phyloP scores from a whole-genome alignment of 257 asterid genomes.

The Penstemon newberryi region DNA sequence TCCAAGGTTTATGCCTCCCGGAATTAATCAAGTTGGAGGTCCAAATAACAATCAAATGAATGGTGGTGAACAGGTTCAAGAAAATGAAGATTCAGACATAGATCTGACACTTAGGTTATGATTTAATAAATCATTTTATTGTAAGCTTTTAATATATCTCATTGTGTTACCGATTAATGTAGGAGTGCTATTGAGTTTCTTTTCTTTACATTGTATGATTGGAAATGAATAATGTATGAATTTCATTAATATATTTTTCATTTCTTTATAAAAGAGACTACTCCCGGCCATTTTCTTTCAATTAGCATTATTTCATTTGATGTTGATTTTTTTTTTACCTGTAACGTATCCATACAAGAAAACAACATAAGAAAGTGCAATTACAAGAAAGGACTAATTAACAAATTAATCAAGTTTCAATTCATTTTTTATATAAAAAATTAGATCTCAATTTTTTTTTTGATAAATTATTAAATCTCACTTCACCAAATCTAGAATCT shows the following conservation, averaged over 20 bases:
- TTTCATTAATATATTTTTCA: too few species aligned
- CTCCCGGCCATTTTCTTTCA: too few species aligned
- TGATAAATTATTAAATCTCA: not conserved
- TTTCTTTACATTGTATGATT: too few species aligned
- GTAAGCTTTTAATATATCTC: not conserved
- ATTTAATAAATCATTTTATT: not conserved
- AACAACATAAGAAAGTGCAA: not conserved
- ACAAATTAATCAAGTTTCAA: not conserved
- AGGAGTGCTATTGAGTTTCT: too few species aligned
- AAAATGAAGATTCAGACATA: slow-evolving; percentile 18
- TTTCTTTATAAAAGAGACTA: too few species aligned
- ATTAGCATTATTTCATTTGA: too few species aligned
- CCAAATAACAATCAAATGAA: slow-evolving; percentile 1
- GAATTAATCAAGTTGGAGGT: not conserved
- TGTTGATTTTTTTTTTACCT: not conserved
- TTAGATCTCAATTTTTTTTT: too few species aligned
- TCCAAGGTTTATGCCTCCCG: too few species aligned
- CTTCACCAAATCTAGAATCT: not conserved
- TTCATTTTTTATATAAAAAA: too few species aligned
- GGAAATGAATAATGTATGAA: too few species aligned
- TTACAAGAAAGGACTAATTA: not conserved
- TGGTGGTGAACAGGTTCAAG: not conserved
- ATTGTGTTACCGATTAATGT: not conserved
- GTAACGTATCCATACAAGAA: not conserved
- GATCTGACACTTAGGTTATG: slow-evolving; percentile 33